Evolutionary conservation across 768 basidiomycete genomes (phyloP).

Genomic region (Termitomyces heimii): DNA sequence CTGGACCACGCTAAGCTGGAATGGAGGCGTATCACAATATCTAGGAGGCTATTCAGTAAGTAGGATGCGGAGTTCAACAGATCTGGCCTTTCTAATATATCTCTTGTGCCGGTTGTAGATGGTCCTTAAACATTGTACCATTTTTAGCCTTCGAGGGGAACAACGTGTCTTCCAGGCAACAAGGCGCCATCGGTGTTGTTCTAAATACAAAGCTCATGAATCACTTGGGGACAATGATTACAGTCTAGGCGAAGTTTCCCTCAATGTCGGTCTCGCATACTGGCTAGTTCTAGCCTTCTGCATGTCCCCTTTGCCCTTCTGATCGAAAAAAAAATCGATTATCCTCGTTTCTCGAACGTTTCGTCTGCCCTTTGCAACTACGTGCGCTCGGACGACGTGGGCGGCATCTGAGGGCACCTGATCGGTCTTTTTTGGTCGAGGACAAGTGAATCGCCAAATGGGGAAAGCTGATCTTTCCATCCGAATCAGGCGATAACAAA

Average conservation of each 20-base stretch:
- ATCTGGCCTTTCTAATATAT: neutral
- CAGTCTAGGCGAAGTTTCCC: constrained; percentile 1
- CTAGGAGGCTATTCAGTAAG: too few species aligned
- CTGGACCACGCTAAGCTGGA: neutral
- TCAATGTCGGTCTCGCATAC: constrained; percentile 2
- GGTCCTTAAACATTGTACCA: neutral
- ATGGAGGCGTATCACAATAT: too few species aligned
- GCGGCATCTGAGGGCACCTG: constrained; percentile 15
- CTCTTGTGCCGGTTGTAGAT: neutral
- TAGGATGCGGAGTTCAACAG: neutral
- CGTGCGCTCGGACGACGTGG: neutral
- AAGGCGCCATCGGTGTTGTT: neutral
- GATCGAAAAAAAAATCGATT: constrained; percentile 2
- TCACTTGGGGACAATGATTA: neutral
- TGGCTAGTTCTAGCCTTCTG: neutral
- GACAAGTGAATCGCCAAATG: constrained; percentile 30
- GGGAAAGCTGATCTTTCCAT: constrained; percentile 15
- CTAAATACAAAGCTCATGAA: neutral
- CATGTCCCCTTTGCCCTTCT: constrained; percentile 6
- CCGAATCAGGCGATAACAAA: constrained; percentile 17
- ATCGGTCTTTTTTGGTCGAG: constrained; percentile 15
- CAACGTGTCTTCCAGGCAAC: neutral
- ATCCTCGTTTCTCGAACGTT: constrained; percentile 2
- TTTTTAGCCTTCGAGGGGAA: neutral
- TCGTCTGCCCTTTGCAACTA: neutral